Evolutionary conservation across 192 early-diverging fungal genomes (phyloP).

Genomic region (Helicostylum pulchrum): DNA sequence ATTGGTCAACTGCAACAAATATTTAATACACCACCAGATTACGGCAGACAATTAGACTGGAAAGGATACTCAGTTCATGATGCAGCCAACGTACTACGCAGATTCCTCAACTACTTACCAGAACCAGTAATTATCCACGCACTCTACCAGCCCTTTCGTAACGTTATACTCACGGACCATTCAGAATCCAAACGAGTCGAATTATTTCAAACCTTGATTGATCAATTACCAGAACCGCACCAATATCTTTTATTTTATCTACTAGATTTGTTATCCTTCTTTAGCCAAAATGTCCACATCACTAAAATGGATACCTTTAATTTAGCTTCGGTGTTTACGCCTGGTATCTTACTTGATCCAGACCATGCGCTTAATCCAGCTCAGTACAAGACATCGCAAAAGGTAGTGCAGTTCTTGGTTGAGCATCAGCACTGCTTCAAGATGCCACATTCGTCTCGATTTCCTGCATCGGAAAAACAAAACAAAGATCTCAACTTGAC

Average conservation of each 20-base stretch:
- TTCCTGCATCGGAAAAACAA: background rate
- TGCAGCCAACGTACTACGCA: slow-evolving; percentile 66
- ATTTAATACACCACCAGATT: slow-evolving; percentile 63
- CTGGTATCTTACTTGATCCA: slow-evolving; percentile 67
- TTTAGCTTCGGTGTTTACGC: slow-evolving; percentile 71
- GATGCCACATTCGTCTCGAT: slow-evolving; percentile 21
- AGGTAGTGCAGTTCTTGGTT: slow-evolving; percentile 71
- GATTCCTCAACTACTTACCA: slow-evolving; percentile 68
- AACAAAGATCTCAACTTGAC: background rate
- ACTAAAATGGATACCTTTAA: slow-evolving; percentile 71
- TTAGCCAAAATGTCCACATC: slow-evolving; percentile 41
- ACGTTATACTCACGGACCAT: slow-evolving; percentile 39
- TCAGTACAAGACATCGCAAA: slow-evolving; percentile 66
- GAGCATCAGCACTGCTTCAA: slow-evolving; percentile 49
- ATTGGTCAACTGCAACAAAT: slow-evolving; percentile 63
- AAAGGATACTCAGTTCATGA: slow-evolving; percentile 72
- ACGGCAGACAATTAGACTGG: slow-evolving; percentile 64
- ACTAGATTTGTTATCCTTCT: slow-evolving; percentile 58
- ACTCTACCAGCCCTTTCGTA: slow-evolving; percentile 61
- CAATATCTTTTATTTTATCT: slow-evolving; percentile 66
- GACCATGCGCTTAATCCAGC: slow-evolving; percentile 65
- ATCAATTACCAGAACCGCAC: slow-evolving; percentile 50
- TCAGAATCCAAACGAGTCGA: slow-evolving; percentile 32
- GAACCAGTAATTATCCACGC: slow-evolving; percentile 66
- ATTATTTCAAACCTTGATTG: slow-evolving; percentile 55